Evolutionary conservation across 768 basidiomycete genomes (phyloP).

Genomic region (Tulasnella sp.): DNA sequence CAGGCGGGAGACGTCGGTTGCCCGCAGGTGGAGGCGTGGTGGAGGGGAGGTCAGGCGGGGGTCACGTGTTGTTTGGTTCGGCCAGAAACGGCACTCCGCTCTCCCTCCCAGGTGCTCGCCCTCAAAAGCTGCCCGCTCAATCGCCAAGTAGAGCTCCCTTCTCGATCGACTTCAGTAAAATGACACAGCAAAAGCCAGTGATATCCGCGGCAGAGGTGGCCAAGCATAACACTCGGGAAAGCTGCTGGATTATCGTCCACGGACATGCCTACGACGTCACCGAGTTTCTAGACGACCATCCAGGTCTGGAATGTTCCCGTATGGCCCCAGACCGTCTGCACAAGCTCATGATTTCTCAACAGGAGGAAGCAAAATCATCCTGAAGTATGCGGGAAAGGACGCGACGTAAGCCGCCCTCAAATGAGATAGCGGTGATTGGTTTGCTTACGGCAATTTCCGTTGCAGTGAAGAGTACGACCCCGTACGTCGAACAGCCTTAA

Average conservation of each 20-base stretch:
- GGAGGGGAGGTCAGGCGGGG: neutral
- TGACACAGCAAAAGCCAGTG: constrained; percentile 22
- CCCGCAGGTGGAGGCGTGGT: neutral
- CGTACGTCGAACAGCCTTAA: constrained; percentile 50
- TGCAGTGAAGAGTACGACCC: constrained; percentile 70
- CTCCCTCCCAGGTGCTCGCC: neutral
- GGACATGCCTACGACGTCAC: constrained; percentile 78
- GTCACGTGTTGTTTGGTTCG: neutral
- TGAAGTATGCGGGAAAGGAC: constrained; percentile 87
- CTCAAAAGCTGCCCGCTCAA: neutral
- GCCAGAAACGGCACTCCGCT: constrained; percentile 2
- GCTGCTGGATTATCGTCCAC: constrained; percentile 82
- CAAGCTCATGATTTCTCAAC: neutral
- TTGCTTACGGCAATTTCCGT: neutral
- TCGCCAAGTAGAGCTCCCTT: neutral
- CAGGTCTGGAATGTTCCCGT: constrained; percentile 41
- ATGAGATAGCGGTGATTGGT: neutral
- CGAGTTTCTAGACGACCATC: constrained; percentile 65
- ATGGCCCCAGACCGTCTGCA: neutral
- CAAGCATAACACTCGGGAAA: constrained; percentile 48
- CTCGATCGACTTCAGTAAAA: neutral
- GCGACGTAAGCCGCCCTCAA: constrained; percentile 59
- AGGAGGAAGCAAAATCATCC: constrained; percentile 79
- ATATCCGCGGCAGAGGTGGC: constrained; percentile 37
- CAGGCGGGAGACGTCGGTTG: constrained; percentile 8